These are phyloP conservation scores for Nannochloris sp. DNA, from an alignment of 139 green algal genomes.

Conservation along the genomic window DNA sequence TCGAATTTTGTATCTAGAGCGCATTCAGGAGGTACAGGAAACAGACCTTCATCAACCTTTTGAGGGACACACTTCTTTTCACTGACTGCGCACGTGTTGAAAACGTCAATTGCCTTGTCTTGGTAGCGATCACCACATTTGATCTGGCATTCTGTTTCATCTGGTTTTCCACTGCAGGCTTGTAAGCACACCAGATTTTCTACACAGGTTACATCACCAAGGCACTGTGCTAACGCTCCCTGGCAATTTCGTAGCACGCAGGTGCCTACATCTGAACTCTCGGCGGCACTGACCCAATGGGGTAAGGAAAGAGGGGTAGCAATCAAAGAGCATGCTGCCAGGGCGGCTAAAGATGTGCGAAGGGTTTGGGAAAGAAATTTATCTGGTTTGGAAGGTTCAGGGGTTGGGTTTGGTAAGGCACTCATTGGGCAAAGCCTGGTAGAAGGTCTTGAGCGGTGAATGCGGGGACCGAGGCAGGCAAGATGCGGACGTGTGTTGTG, in stretches of 20 bases:
- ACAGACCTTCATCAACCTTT: conserved; percentile 44
- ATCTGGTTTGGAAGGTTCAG: too few species aligned
- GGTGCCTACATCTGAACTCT: conserved; percentile 33
- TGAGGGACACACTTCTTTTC: conserved; percentile 83
- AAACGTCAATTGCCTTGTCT: conserved; percentile 61
- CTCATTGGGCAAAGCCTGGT: too few species aligned
- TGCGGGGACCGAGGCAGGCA: too few species aligned
- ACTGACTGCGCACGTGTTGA: conserved; percentile 79
- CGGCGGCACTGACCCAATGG: too few species aligned
- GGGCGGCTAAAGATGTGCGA: too few species aligned
- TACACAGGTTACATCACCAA: conserved; percentile 64
- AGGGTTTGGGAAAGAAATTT: too few species aligned
- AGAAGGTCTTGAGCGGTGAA: too few species aligned
- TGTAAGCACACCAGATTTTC: conserved; percentile 76
- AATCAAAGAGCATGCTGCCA: too few species aligned
- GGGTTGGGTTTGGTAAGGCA: too few species aligned
- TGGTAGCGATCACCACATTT: conserved; percentile 74
- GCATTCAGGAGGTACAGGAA: conserved; percentile 38
- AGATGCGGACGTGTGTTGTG: too few species aligned
- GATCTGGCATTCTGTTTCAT: conserved; percentile 82
- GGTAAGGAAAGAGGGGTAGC: too few species aligned
- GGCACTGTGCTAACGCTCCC: conserved; percentile 56
- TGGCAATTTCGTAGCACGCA: conserved; percentile 61
- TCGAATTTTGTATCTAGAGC: conserved; percentile 54
- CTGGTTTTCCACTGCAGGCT: conserved; percentile 53